Base-by-base conservation (phyloP, 257 asterid species). In the Salvia splendens region DNA sequence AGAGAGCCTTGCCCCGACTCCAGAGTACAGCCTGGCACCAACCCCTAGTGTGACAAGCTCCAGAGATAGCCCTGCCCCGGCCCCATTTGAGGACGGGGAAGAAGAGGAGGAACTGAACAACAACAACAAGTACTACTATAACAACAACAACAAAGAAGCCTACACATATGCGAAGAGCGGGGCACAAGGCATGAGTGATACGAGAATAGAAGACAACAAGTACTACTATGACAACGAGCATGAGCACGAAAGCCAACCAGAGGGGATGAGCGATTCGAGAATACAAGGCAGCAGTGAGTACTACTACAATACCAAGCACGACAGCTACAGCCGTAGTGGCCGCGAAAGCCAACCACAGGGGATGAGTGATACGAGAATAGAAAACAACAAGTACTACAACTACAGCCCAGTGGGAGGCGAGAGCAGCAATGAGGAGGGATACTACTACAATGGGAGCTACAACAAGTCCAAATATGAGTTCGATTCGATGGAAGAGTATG, bases 231-330 rank as follows among this genome's bases (percentile, higher is more conserved):
- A 65, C 30, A 20, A 59, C 5, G 64, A 24, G n/a, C n/a, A n/a
- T n/a, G n/a, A n/a, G n/a, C n/a, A n/a, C n/a, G n/a, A n/a, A n/a
- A n/a, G n/a, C n/a, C n/a, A 72, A 61, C 79, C 79, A 53, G 75
- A 82, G 24, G 92, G 86, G 17, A 79, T 84, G 88, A 85, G 90
- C 30, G 87, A 86, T 48, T 79, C 95, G 7, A 79, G 89, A 69
- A 73, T 68, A 4, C 48, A 72, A 61, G 79, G 77, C 10, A 80
- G 77, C 12, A 79, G 78, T 1, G 82, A 52, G 79, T 81, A 80
- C 71, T 5, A 24, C 30, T 24, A 24, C 30, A 24, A 24, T 24
- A 2, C 30, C 1, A 81, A 52, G 79, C 80, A 80, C 71, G 3
- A 81, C 64, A 42, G 58, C 63, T 80, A 61, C 16, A 48, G 69